Conservation (phyloP, 768 basidiomycete genomes). For the Boletus tylopilopsis region DNA sequence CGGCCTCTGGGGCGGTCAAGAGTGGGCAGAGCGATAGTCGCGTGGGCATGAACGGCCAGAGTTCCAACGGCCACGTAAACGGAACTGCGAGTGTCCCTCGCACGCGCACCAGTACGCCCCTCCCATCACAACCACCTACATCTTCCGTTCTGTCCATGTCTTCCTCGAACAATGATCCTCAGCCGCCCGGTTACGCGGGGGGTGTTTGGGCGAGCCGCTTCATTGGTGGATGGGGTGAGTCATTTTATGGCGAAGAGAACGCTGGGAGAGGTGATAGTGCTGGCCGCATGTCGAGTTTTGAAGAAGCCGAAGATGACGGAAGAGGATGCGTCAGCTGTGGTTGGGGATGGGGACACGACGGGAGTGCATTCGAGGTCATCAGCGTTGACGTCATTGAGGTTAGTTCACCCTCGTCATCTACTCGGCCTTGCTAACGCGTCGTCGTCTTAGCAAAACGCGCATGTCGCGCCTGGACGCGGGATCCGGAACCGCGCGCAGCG, state of each 20-base stretch:
- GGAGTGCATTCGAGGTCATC: constrained; percentile 70
- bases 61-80: constrained; percentile 29
- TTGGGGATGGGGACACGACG: constrained; percentile 80
- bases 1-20: constrained; percentile 41
- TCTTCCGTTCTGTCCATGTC: constrained; percentile 23
- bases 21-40: constrained; percentile 25
- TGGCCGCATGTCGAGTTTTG: constrained; percentile 27
- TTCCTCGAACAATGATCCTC: constrained; percentile 26
- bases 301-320: constrained; percentile 53
- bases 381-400: constrained; percentile 64
- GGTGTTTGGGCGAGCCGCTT: constrained; percentile 37
- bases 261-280: constrained; percentile 28
- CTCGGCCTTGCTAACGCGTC: constrained; percentile 4
- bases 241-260: constrained; percentile 30
- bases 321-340: constrained; percentile 59
- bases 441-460: constrained; percentile 44
- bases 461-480: constrained; percentile 51
- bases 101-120: constrained; percentile 29
- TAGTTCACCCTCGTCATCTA: constrained; percentile 20
- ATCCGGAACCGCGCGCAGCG: constrained; percentile 63
- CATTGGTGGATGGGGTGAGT: constrained; percentile 40
- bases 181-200: constrained; percentile 24
- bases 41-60: constrained; percentile 7
- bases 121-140: constrained; percentile 18
- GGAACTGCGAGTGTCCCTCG: constrained; percentile 28